These are phyloP conservation scores for Paraleonurus japonicus DNA, from an alignment of 257 asterid species.

Conservation along the genomic window DNA sequence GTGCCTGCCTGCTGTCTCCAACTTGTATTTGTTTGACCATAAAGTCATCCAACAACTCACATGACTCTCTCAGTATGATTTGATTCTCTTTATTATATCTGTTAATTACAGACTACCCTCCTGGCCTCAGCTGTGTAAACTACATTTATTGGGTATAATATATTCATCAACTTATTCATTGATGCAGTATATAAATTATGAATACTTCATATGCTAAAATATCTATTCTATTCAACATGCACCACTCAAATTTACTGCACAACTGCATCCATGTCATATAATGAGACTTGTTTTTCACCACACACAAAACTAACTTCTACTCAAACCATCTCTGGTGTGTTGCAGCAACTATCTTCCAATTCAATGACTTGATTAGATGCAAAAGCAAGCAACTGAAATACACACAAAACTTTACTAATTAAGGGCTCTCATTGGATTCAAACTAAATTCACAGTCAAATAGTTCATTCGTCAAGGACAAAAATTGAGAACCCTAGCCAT, in stretches of 20 bases:
- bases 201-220: too few species aligned
- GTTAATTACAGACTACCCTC: too few species aligned
- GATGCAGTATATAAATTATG: too few species aligned
- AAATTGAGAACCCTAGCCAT: not conserved
- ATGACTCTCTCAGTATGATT: not conserved
- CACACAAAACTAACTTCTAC: not conserved
- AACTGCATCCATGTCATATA: too few species aligned
- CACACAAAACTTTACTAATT: not conserved
- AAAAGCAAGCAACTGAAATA: not conserved
- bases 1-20: slow-evolving; percentile 44
- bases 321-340: not conserved
- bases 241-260: too few species aligned
- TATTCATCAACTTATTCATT: not conserved
- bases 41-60: slow-evolving; percentile 20
- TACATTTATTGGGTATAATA: not conserved
- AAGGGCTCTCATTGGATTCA: slow-evolving; percentile 7
- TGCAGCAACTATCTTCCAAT: slow-evolving; percentile 1
- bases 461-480: not conserved
- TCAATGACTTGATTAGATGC: not conserved
- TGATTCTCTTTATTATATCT: not conserved
- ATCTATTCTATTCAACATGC: too few species aligned
- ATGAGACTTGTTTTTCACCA: too few species aligned
- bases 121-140: too few species aligned
- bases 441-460: not conserved
- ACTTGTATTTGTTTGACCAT: slow-evolving; percentile 33